Evolutionary conservation across 169 alveolate species (phyloP).

Genomic region (Fabrea salina): DNA sequence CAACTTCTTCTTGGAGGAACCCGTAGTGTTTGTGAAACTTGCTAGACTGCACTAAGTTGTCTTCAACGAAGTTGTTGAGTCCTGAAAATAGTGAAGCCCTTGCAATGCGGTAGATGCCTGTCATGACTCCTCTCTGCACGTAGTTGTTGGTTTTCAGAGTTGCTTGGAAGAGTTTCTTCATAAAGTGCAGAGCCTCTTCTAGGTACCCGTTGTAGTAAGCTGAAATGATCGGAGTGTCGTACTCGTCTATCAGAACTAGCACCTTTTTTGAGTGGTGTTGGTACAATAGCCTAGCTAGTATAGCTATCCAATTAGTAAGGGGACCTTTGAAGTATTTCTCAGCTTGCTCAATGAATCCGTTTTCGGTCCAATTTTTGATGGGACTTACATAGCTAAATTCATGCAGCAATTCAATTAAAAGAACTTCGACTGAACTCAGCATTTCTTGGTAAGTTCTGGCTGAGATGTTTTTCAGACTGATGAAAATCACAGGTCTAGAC

Average conservation of each 20-base stretch:
- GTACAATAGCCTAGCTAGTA: too few species aligned
- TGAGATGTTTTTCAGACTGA: too few species aligned
- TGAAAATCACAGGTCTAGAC: neutral
- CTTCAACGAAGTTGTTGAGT: neutral
- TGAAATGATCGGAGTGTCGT: neutral
- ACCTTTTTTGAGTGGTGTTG: neutral
- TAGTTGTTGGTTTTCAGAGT: neutral
- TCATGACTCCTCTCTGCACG: neutral
- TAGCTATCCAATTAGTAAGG: too few species aligned
- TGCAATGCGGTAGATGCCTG: neutral
- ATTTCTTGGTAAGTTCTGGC: too few species aligned
- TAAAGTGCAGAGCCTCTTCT: neutral
- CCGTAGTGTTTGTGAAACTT: neutral
- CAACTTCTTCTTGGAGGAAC: neutral
- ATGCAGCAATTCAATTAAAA: too few species aligned
- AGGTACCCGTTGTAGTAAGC: neutral
- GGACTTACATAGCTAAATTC: too few species aligned
- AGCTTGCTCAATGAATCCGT: too few species aligned
- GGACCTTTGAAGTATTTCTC: too few species aligned
- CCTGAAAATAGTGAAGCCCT: constrained; percentile 7
- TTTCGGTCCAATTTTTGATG: too few species aligned
- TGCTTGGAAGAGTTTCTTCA: neutral
- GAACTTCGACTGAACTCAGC: too few species aligned
- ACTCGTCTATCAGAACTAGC: neutral
- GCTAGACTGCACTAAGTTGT: neutral